Conservation (phyloP, 2,329 filamentous ascomycete species). For the Hypoxylon sp. region DNA sequence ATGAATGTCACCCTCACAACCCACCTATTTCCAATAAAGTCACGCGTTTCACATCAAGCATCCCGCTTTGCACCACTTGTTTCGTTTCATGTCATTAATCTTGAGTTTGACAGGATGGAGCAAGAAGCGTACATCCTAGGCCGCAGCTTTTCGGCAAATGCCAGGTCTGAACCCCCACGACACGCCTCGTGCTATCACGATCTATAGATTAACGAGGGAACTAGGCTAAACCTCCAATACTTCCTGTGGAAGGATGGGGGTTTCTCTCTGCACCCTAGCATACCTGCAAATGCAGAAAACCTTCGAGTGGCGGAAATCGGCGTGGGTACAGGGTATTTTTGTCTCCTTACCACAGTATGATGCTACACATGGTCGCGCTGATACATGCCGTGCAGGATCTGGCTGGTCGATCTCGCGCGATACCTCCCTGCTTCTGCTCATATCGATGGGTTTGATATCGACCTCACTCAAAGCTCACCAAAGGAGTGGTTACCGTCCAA, state of each 20-base stretch:
- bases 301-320: slow-evolving; percentile 27
- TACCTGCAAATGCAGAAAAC: slow-evolving; percentile 16
- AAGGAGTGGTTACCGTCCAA: slow-evolving; percentile 26
- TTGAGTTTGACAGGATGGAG: slow-evolving; percentile 11
- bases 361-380: slow-evolving; percentile 6
- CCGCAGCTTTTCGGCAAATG: slow-evolving; percentile 20
- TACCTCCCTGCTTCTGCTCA: slow-evolving; percentile 27
- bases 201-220: slow-evolving; percentile 7
- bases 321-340: slow-evolving; percentile 25
- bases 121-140: slow-evolving; percentile 21
- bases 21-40: not conserved
- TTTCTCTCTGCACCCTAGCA: slow-evolving; percentile 23
- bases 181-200: not conserved
- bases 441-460: slow-evolving; percentile 30
- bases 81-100: not conserved
- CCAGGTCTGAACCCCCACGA: slow-evolving; percentile 8
- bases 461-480: slow-evolving; percentile 25
- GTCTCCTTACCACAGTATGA: not conserved
- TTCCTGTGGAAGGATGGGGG: slow-evolving; percentile 32
- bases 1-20: not conserved
- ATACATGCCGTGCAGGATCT: slow-evolving; percentile 24
- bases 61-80: not conserved
- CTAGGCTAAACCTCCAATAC: slow-evolving; percentile 28
- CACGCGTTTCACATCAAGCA: slow-evolving; percentile 4
- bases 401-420: slow-evolving; percentile 31